Evolutionary conservation across 1,284 basidiomycete genomes (phyloP), one percentile per base, ranked within the genome.

Genomic region (Sphaerobolus stellatus): DNA sequence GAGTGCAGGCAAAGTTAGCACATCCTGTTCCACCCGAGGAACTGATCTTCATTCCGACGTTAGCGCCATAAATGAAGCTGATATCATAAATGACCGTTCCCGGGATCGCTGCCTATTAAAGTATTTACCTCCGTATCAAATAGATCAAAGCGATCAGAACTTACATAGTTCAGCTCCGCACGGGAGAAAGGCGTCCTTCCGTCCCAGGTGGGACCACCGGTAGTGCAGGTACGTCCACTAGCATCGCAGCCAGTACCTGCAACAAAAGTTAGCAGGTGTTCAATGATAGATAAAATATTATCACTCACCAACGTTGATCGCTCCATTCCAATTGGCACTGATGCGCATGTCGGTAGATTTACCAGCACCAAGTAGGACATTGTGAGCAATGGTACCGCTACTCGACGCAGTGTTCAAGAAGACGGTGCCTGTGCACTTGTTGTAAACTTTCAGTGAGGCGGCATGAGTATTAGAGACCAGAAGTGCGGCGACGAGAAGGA

Each of bases 31-130:
- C 67, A 1, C 60, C 54, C 0, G 68, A 70, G 16, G 68, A 70
- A n/a, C n/a, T n/a, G 13, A 69, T 72, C 49, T 70, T 11, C 70
- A 69, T 69, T 22, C 68, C 69, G 30, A 71, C 70, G 16, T 71
- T 69, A 58, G 71, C 71, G 0, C 68, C 70, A 13, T 72, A 72
- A 48, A 69, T 72, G 48, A 69, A 59, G 27, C 70, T 71, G 38
- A 69, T 71, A 40, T 72, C 70, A 22, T 69, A 69, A 30, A 67
- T 71, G n/a, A 69, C 70, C 4, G 29, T 40, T 8, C 70, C 68
- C 1, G 69, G 61, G 5, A 70, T 64, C 4, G 68, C 59, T 2
- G 50, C 60, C 68, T 71, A 45, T 13, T 16, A n/a, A n/a, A n/a
- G n/a, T n/a, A n/a, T n/a, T n/a, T n/a, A n/a, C n/a, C 8, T 18